These are phyloP conservation scores for Hyphodiscus hymeniophilus DNA, from an alignment of 495 filamentous ascomycete genomes.

Conservation along the genomic window DNA sequence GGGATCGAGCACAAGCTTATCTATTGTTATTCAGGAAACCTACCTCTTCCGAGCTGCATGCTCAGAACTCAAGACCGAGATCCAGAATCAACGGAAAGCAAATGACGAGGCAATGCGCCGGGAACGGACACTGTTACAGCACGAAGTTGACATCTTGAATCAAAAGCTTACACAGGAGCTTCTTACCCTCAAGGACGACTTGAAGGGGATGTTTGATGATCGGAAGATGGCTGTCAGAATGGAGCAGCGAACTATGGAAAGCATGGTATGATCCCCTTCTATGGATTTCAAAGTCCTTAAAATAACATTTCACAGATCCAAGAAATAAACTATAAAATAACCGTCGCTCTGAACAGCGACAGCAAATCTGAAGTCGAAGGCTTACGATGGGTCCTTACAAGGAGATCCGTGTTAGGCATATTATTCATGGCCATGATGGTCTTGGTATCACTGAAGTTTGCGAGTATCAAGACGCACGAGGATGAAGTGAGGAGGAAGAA, in stretches of 20 bases:
- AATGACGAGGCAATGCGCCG: constrained; percentile 66
- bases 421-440: constrained; percentile 47
- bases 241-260: constrained; percentile 77
- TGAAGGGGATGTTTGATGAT: constrained; percentile 94
- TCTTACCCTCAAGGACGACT: constrained; percentile 71
- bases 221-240: constrained; percentile 84
- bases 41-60: constrained; percentile 95
- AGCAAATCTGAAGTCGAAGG: constrained; percentile 85
- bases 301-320: constrained; percentile 53
- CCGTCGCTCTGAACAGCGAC: constrained; percentile 75
- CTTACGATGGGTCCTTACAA: constrained; percentile 81
- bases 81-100: constrained; percentile 49
- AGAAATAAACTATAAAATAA: constrained; percentile 91
- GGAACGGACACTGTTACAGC: constrained; percentile 76
- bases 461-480: constrained; percentile 23
- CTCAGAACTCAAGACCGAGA: constrained; percentile 79
- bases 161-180: constrained; percentile 78
- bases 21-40: constrained; percentile 44
- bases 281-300: not conserved
- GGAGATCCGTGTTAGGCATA: constrained; percentile 77
- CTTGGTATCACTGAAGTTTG: constrained; percentile 39
- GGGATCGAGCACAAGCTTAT: not conserved
- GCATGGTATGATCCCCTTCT: constrained; percentile 38
- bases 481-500: constrained; percentile 31
- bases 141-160: constrained; percentile 85